Conservation (phyloP, 2,329 filamentous ascomycete species). For the Raffaelea albimanens region DNA sequence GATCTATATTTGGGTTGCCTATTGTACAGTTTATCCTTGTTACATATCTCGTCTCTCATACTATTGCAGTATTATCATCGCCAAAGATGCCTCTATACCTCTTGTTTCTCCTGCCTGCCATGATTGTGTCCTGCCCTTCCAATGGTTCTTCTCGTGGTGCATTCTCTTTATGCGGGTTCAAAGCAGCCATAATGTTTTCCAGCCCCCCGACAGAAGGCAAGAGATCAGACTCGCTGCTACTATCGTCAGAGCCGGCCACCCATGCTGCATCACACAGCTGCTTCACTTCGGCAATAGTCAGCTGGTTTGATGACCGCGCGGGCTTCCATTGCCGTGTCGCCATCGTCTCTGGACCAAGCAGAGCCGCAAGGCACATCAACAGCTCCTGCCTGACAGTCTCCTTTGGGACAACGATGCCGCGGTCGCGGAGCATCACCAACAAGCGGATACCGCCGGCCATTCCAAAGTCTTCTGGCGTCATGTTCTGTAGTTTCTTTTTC, state of each 20-base stretch:
- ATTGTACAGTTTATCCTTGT: no score
- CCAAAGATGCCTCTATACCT: no score
- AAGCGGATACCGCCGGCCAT: conserved; percentile 23
- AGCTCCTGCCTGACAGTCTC: conserved; percentile 17
- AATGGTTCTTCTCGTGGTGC: no score
- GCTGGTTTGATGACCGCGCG: conserved; percentile 13
- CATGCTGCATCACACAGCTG: conserved; percentile 26
- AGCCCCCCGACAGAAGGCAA: conserved; percentile 21
- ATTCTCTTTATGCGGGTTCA: neutral
- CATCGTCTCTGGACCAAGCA: conserved; percentile 22
- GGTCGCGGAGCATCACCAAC: conserved; percentile 21
- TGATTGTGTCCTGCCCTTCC: no score
- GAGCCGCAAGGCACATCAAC: conserved; percentile 20
- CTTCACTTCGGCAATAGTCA: conserved; percentile 24
- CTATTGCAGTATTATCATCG: no score
- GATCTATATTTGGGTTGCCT: no score
- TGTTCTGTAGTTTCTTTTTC: no score
- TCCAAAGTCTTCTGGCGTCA: conserved; percentile 13
- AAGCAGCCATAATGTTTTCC: conserved; percentile 12
- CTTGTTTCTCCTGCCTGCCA: no score
- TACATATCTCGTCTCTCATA: no score
- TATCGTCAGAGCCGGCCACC: conserved; percentile 11
- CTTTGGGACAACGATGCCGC: conserved; percentile 19
- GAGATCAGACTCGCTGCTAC: conserved; percentile 14
- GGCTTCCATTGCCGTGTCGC: conserved; percentile 13